These are phyloP conservation scores for Osmanthus fragrans DNA, from an alignment of 257 asterid species.

Conservation along the genomic window DNA sequence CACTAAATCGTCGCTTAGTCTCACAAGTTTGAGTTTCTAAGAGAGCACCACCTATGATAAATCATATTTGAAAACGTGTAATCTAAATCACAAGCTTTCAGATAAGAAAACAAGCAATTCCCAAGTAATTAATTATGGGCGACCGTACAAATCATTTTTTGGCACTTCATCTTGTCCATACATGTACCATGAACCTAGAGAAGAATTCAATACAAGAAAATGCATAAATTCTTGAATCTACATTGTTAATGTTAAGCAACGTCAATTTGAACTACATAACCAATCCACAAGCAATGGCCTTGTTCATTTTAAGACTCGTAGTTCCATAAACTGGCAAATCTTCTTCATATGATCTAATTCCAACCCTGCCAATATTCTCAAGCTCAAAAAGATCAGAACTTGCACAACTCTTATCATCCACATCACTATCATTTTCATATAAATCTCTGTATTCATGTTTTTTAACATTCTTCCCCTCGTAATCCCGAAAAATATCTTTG, in stretches of 20 bases:
- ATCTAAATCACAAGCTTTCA: background rate
- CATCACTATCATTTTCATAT: slow-evolving; percentile 25
- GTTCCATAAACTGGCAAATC: slow-evolving; percentile 85
- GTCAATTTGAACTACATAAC: background rate
- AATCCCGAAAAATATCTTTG: slow-evolving; percentile 33
- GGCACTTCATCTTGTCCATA: background rate
- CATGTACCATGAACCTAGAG: background rate
- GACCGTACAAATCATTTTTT: background rate
- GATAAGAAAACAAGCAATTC: background rate
- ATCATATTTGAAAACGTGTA: background rate
- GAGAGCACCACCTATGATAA: background rate
- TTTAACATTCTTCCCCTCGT: slow-evolving; percentile 33
- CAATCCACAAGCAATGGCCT: slow-evolving; percentile 54
- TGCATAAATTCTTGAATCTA: background rate
- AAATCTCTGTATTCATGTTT: slow-evolving; percentile 39
- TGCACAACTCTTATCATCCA: slow-evolving; percentile 54
- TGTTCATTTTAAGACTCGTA: slow-evolving; percentile 58
- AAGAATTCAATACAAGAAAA: background rate
- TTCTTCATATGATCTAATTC: slow-evolving; percentile 44
- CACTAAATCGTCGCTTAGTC: background rate
- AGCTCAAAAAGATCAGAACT: slow-evolving; percentile 91
- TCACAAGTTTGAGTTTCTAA: too few relatives aligned
- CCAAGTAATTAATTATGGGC: background rate
- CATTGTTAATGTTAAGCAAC: too few relatives aligned
- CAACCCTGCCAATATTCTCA: slow-evolving; percentile 56